Evolutionary conservation across 1,284 basidiomycete genomes (phyloP), one percentile per base, ranked within the genome.

Genomic region (Macrocystidia cucumis): DNA sequence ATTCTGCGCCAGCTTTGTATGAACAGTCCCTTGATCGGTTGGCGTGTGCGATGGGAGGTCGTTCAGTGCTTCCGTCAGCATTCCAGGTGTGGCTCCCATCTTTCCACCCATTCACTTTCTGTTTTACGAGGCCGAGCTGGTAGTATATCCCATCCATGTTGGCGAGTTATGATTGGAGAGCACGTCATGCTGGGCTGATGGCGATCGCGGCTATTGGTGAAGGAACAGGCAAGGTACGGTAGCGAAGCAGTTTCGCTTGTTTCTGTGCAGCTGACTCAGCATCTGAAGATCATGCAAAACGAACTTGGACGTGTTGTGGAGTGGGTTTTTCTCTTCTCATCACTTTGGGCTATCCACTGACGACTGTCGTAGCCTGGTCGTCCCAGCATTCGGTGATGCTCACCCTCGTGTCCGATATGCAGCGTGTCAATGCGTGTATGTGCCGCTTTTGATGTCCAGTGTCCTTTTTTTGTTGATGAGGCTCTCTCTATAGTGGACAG

Each of bases 391-490:
- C 49, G 61, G 62, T 29, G 89, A 91, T 52, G 53, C 75, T 0
- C 80, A 91, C 60, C 86, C 88, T 1, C 68, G 89, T 2, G 88
- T 91, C 1, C 69, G 87, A 18, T 84, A 80, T 51, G 87, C 85
- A 1, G 86, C 90, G 26, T 86, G 87, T 55, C 88, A 91, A 59
- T 90, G 87, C 67, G 67, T 91, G 84, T 87, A 63, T 52, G 77
- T 68, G 14, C 3, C 7, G 13, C 34, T 23, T 29, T 35, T 29
- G 39, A 31, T 23, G 40, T 14, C 21, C 17, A 8, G 21, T 36
- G 20, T 35, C 13, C 34, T 25, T 19, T 37, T 6, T 4, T 20
- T 18, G 31, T 20, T 6, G 19, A 37, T 33, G 2, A 24, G 23
- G 23, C 16, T 21, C 16, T 32, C 22, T 40, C 27, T 30, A 35